A percentile compares a stretch with the other conserved stretches of the same genome.
Conservation (phyloP, 768 basidiomycete species). For the Pisolithus marmoratus region DNA sequence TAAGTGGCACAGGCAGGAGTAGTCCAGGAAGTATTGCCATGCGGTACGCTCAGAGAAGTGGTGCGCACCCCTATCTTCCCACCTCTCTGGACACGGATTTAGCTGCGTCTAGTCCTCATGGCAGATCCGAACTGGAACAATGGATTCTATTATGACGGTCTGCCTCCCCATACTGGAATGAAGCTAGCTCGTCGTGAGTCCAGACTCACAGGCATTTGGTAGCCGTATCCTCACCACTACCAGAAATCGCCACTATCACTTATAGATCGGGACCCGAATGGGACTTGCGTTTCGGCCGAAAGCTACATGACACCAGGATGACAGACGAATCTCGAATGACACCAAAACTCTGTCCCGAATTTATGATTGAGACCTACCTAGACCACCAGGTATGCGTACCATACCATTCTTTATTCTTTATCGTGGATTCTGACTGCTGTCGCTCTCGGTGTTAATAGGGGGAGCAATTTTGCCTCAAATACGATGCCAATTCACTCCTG, state of each 20-base stretch:
- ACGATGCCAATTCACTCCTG: conserved; percentile 98
- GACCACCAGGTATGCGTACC: conserved; percentile 67
- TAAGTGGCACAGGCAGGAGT: conserved; percentile 91
- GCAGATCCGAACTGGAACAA: conserved; percentile 99
- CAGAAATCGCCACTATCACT: conserved; percentile 98
- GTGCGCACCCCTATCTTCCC: conserved; percentile 35
- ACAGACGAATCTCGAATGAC: conserved; percentile 19
- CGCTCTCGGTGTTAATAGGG: conserved; percentile 45
- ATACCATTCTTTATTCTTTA: background rate
- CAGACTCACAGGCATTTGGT: background rate
- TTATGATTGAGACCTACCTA: conserved; percentile 97
- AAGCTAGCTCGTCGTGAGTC: conserved; percentile 90
- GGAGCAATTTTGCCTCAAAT: conserved; percentile 96
- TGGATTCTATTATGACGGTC: conserved; percentile 91
- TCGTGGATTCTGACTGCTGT: conserved; percentile 2
- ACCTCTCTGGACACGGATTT: background rate
- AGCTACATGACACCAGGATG: conserved; percentile 38
- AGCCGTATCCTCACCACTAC: background rate
- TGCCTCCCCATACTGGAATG: conserved; percentile 98
- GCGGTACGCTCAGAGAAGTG: conserved; percentile 94
- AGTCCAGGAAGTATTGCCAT: conserved; percentile 91
- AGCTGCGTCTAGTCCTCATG: conserved; percentile 73
- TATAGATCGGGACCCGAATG: conserved; percentile 99
- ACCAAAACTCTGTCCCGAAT: conserved; percentile 92
- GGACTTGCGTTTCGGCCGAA: conserved; percentile 95